These are phyloP conservation scores for Wickerhamomyces ciferrii DNA, from an alignment of 805 yeast species.

Conservation along the genomic window DNA sequence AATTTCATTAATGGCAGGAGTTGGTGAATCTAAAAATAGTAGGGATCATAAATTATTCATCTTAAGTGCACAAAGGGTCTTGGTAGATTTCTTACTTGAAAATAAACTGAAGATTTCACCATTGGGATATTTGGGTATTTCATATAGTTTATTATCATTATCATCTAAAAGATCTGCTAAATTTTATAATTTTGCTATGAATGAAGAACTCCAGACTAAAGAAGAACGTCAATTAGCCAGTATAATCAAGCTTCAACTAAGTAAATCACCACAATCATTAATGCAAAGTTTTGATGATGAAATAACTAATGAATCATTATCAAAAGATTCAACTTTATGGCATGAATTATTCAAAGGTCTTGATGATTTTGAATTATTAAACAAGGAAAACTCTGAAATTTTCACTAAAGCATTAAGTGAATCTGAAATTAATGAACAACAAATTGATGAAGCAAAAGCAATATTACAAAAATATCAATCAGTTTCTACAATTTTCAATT, in stretches of 20 bases:
- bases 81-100: neutral
- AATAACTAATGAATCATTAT: neutral
- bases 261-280: slow-evolving; percentile 1
- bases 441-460: neutral
- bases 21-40: neutral
- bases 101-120: neutral
- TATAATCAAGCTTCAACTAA: neutral
- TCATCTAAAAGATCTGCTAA: neutral
- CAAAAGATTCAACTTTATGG: slow-evolving; percentile 2
- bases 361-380: neutral
- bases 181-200: neutral
- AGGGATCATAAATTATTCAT: neutral
- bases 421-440: neutral
- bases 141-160: neutral
- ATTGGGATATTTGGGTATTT: neutral
- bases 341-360: neutral
- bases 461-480: neutral
- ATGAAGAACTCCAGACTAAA: neutral
- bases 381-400: neutral
- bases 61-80: neutral
- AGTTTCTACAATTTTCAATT: neutral
- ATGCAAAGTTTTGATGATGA: slow-evolving; percentile 2
- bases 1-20: neutral
- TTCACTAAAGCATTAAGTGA: neutral
- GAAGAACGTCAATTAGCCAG: neutral